Conservation (phyloP, 495 filamentous ascomycete species). For the Tuber borchii region DNA sequence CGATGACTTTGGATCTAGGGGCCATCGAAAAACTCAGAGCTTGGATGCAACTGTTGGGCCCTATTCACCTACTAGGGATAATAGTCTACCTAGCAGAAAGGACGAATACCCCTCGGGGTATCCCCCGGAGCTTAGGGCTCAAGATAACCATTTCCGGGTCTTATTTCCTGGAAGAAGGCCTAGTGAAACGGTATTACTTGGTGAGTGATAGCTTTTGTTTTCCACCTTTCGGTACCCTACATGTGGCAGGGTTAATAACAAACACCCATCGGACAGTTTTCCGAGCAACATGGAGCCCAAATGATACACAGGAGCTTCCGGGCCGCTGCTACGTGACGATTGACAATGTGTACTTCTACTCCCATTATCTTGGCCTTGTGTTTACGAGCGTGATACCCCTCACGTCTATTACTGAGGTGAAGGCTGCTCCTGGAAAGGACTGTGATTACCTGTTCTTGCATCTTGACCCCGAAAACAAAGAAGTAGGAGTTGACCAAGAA, state of each 20-base stretch:
- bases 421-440: conserved; percentile 77
- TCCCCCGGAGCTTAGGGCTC: conserved; percentile 70
- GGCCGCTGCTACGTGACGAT: conserved; percentile 84
- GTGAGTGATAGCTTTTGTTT: conserved; percentile 9
- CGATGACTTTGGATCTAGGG: conserved; percentile 43
- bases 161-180: conserved; percentile 73
- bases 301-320: conserved; percentile 72
- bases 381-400: conserved; percentile 69
- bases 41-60: conserved; percentile 56
- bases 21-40: conserved; percentile 77
- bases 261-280: conserved; percentile 49
- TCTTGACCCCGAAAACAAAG: conserved; percentile 54
- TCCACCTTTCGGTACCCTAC: background rate
- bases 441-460: conserved; percentile 93
- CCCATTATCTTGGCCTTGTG: conserved; percentile 85
- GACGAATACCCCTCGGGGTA: conserved; percentile 75
- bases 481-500: conserved; percentile 55
- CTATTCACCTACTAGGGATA: conserved; percentile 42
- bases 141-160: conserved; percentile 87
- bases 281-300: conserved; percentile 66
- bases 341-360: conserved; percentile 88
- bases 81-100: conserved; percentile 30
- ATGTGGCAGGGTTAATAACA: background rate
- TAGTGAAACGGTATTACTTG: conserved; percentile 68
- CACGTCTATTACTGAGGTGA: conserved; percentile 75